These are phyloP conservation scores for Podospora pseudoanserina DNA, from an alignment of 495 filamentous ascomycete species.

Conservation along the genomic window DNA sequence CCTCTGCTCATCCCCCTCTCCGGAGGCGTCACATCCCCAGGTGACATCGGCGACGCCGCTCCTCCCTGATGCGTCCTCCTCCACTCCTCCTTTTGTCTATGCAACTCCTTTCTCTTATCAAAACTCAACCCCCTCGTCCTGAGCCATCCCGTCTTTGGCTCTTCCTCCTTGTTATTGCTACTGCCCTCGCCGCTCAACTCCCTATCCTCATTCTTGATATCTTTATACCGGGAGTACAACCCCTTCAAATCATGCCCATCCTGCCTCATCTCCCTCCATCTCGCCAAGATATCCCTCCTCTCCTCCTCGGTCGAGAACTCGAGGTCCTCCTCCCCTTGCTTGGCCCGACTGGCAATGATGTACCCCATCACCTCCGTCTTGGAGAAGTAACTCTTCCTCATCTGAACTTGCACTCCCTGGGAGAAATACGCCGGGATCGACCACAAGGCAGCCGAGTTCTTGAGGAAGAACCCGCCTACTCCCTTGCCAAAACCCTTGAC, in stretches of 20 bases:
- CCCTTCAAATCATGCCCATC: conserved; percentile 44
- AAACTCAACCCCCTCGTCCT: background rate
- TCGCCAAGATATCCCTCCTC: conserved; percentile 51
- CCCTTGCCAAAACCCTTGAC: conserved; percentile 74
- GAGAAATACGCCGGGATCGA: conserved; percentile 69
- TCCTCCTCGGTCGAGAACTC: conserved; percentile 47
- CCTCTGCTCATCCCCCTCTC: conserved; percentile 8
- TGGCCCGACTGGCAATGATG: conserved; percentile 66
- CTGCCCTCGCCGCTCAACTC: conserved; percentile 19
- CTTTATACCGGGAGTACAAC: conserved; percentile 23
- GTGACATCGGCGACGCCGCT: background rate
- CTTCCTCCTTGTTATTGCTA: conserved; percentile 7
- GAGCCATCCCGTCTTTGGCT: conserved; percentile 8
- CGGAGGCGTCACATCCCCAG: conserved; percentile 6
- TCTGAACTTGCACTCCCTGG: conserved; percentile 70
- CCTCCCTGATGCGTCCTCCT: conserved; percentile 4
- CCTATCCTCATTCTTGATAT: conserved; percentile 38
- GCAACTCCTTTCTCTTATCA: background rate
- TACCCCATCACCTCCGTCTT: conserved; percentile 60
- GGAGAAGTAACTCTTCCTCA: conserved; percentile 61
- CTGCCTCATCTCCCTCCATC: conserved; percentile 54
- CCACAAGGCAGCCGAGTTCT: conserved; percentile 65
- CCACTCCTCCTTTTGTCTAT: conserved; percentile 16
- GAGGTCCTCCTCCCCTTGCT: conserved; percentile 67
- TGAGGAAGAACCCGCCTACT: conserved; percentile 66